Conservation (phyloP, 805 yeast species). For the Crinitomyces ghanaensis region DNA sequence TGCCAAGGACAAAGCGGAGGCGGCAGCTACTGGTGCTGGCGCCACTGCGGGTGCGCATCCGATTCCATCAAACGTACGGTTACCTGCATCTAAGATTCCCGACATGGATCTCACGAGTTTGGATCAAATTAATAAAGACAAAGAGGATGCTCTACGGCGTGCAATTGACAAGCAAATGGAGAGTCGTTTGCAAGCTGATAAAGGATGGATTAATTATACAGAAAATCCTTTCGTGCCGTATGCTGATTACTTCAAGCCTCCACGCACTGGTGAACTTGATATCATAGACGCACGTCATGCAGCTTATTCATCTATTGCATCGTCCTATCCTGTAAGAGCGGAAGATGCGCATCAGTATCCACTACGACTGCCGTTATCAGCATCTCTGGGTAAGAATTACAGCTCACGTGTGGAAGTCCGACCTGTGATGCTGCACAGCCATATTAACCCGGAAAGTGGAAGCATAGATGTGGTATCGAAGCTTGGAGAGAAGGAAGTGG, state of each 20-base stretch:
- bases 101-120: slow-evolving; percentile 83
- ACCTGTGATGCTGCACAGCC: slow-evolving; percentile 16
- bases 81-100: slow-evolving; percentile 87
- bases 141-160: slow-evolving; percentile 63
- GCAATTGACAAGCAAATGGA: slow-evolving; percentile 82
- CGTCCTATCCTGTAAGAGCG: slow-evolving; percentile 31
- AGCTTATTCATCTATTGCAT: slow-evolving; percentile 69
- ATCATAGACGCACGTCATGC: slow-evolving; percentile 49
- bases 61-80: slow-evolving; percentile 63
- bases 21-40: slow-evolving; percentile 4
- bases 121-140: slow-evolving; percentile 58
- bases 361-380: slow-evolving; percentile 20
- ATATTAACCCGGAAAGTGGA: slow-evolving; percentile 12
- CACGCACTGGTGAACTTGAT: slow-evolving; percentile 21
- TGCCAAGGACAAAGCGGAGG: slow-evolving; percentile 24
- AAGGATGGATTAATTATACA: slow-evolving; percentile 68
- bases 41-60: slow-evolving; percentile 10
- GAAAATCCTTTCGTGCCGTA: slow-evolving; percentile 80
- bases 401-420: slow-evolving; percentile 17
- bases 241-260: slow-evolving; percentile 54
- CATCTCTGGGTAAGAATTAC: slow-evolving; percentile 20
- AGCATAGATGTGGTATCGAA: slow-evolving; percentile 11
- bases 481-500: slow-evolving; percentile 13
- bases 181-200: slow-evolving; percentile 50
- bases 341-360: too few relatives aligned